Evolutionary conservation across 805 yeast genomes (phyloP).

Genomic region (Kluyveromyces aestuarii): DNA sequence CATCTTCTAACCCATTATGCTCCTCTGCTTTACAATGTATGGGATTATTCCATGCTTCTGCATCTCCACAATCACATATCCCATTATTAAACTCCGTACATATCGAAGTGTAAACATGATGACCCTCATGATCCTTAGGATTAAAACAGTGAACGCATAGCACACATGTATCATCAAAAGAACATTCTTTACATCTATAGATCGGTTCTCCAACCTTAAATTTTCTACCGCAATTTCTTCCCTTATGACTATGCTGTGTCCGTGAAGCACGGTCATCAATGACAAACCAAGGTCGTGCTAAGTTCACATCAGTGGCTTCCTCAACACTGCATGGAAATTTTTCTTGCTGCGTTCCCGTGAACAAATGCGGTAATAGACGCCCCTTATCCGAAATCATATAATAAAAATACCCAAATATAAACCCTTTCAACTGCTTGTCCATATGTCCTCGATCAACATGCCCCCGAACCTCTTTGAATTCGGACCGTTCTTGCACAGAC

Average conservation of each 20-base stretch:
- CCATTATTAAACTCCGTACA: constrained; percentile 43
- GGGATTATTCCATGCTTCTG: constrained; percentile 47
- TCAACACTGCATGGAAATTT: constrained; percentile 15
- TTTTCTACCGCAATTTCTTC: constrained; percentile 61
- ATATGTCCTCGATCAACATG: constrained; percentile 22
- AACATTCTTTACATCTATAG: constrained; percentile 69
- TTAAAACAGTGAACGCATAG: constrained; percentile 67
- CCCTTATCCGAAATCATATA: constrained; percentile 34
- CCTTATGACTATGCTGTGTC: constrained; percentile 34
- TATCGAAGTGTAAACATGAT: constrained; percentile 47
- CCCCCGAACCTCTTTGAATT: constrained; percentile 16
- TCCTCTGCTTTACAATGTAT: constrained; percentile 41
- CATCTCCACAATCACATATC: constrained; percentile 69
- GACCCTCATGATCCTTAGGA: constrained; percentile 56
- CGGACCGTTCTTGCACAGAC: constrained; percentile 13
- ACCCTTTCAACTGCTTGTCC: constrained; percentile 18
- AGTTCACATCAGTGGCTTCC: constrained; percentile 12
- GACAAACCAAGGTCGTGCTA: constrained; percentile 10
- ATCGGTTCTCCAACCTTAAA: constrained; percentile 56
- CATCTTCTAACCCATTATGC: constrained; percentile 31
- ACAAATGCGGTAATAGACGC: constrained; percentile 25
- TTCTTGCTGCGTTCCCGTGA: constrained; percentile 12
- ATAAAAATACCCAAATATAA: constrained; percentile 24
- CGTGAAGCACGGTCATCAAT: constrained; percentile 9
- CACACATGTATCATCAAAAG: constrained; percentile 71